Evolutionary conservation across 352 stramenopile species (phyloP).

Genomic region (Pythium graminicola): DNA sequence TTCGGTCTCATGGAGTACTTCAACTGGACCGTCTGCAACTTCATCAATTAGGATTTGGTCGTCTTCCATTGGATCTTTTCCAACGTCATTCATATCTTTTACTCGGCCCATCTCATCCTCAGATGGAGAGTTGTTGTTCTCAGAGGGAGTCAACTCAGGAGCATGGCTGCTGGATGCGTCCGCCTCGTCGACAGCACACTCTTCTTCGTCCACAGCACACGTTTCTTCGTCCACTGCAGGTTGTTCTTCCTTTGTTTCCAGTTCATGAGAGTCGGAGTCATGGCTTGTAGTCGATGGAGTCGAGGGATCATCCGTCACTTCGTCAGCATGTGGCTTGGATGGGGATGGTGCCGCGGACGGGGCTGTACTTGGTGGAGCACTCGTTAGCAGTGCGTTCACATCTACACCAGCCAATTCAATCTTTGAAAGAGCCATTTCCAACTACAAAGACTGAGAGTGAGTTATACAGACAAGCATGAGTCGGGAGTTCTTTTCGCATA

Average conservation of each 20-base stretch:
- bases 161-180: no score
- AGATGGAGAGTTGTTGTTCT: conserved; percentile 16
- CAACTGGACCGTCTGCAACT: background rate
- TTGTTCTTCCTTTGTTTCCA: conserved; percentile 12
- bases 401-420: conserved; percentile 54
- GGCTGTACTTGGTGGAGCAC: conserved; percentile 15
- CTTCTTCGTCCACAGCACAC: background rate
- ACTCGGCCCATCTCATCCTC: background rate
- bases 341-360: conserved; percentile 9
- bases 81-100: conserved; percentile 1
- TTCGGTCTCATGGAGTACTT: background rate
- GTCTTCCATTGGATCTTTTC: conserved; percentile 5
- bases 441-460: conserved; percentile 16
- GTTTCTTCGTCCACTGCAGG: background rate
- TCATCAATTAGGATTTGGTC: background rate
- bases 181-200: background rate
- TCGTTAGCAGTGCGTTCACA: conserved; percentile 32
- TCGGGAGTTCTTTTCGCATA: conserved; percentile 8
- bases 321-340: no score
- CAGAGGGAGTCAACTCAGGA: conserved; percentile 6
- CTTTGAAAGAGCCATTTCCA: conserved; percentile 67
- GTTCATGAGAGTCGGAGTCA: background rate
- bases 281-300: conserved; percentile 3
- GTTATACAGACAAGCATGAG: background rate
- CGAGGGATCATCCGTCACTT: background rate